Base-by-base conservation (phyloP, 768 basidiomycete genomes). In the Trametes maxima region DNA sequence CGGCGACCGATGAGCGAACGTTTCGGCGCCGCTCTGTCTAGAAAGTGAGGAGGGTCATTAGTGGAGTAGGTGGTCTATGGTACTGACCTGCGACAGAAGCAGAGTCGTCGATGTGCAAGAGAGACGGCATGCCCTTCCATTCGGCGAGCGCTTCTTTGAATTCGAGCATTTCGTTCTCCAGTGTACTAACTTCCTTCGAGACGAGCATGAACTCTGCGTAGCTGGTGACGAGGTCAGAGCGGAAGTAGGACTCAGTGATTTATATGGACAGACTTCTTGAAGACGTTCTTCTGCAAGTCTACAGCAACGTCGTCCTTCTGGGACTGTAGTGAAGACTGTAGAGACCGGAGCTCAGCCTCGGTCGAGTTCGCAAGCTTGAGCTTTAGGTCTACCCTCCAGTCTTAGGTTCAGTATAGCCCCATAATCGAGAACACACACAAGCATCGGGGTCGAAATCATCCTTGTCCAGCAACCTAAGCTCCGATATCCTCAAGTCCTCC, bases 121-220 rank as follows among this genome's bases (percentile, higher is more conserved):
- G 82, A 7, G 94, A 92, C 0, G 97, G 96, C 84, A 98, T 94
- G 57, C 86, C 86, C 74, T 95, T 95, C 90, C 95, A 98, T 70
- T 99, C 97, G 13, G 91, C 88, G 3, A 98, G 81, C 6, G 90
- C 84, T 57, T 95, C 94, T 73, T 97, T 98, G 72, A 99, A 85
- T 70, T 98, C 95, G 33, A 98, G 83, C 90, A 98, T 92, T 73
- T 98, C 95, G 70, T 95, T 95, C 78, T 99, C 97, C 25, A 99
- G 84, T 1, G 92, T 89, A 25, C 91, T 89, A 55, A 99, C 96
- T 76, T 98, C 97, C 71, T 98, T 98, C 3, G 97, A 97, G 21
- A 99, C 92, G 57, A 90, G 81, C 25, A 99, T 92, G 71, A 98
- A 98, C 72, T 98, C 94, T 47, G 95, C 92, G 70, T 98, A 98